Conservation (phyloP, 768 basidiomycete genomes). For the Mycena amicta region DNA sequence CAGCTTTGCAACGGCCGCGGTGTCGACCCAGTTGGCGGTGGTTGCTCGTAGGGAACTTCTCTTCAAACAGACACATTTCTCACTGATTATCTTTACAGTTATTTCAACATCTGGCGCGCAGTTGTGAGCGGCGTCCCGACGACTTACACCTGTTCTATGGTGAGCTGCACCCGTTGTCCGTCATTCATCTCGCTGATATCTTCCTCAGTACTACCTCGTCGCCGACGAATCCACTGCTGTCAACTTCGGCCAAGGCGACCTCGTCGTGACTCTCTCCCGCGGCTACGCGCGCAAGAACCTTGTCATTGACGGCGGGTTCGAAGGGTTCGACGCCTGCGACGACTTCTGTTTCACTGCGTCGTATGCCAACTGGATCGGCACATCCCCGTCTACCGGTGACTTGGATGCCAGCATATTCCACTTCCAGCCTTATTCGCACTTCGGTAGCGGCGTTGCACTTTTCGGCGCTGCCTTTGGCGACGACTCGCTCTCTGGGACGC, state of each 20-base stretch:
- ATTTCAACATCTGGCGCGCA: conserved; percentile 58
- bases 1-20: conserved; percentile 45
- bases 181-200: background rate
- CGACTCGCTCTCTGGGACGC: conserved; percentile 41
- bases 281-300: conserved; percentile 46
- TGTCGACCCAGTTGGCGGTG: conserved; percentile 44
- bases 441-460: conserved; percentile 40
- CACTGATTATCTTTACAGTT: conserved; percentile 27
- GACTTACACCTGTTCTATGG: conserved; percentile 53
- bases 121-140: conserved; percentile 48
- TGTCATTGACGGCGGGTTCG: conserved; percentile 47
- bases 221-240: conserved; percentile 47
- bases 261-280: conserved; percentile 48
- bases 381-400: conserved; percentile 36
- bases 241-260: conserved; percentile 48
- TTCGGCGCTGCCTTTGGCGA: conserved; percentile 45
- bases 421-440: conserved; percentile 42
- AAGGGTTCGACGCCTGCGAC: conserved; percentile 39
- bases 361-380: conserved; percentile 43
- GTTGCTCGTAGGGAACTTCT: conserved; percentile 27
- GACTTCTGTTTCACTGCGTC: conserved; percentile 45
- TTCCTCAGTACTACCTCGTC: conserved; percentile 43
- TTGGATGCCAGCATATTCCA: conserved; percentile 49
- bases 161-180: conserved; percentile 23
- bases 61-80: background rate